Evolutionary conservation across 371 early-diverging fungal species (phyloP).

Genomic region (Phascolomyces articulosus): DNA sequence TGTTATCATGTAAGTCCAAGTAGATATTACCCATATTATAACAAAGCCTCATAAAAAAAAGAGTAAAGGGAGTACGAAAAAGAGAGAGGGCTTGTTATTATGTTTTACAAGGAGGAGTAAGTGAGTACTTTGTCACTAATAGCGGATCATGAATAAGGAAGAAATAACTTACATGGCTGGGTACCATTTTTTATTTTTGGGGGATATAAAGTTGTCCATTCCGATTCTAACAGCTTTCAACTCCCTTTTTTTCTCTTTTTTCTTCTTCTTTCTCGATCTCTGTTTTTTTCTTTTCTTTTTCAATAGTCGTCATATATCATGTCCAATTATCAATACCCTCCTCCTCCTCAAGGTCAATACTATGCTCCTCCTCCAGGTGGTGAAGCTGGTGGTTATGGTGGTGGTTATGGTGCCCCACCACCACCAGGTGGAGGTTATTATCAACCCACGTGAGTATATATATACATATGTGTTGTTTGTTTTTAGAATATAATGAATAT

Average conservation of each 20-base stretch:
- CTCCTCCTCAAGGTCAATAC: slow-evolving; percentile 22
- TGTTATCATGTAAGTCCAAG: no score
- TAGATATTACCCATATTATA: no score
- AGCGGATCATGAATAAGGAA: background rate
- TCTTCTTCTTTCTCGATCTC: background rate
- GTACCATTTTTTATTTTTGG: no score
- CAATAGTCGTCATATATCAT: background rate
- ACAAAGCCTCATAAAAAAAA: no score
- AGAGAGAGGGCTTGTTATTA: no score
- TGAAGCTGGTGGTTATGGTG: background rate
- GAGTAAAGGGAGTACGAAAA: no score
- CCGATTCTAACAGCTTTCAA: no score
- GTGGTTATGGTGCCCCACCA: slow-evolving; percentile 7
- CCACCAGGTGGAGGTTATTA: slow-evolving; percentile 20
- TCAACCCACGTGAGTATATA: slow-evolving; percentile 22
- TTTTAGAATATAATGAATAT: background rate
- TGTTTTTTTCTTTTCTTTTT: slow-evolving; percentile 13
- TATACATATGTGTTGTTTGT: background rate
- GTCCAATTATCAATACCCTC: slow-evolving; percentile 22
- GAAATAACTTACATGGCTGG: background rate
- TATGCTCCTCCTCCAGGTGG: slow-evolving; percentile 8
- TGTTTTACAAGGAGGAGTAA: no score
- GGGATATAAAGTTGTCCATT: no score
- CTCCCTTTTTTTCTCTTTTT: background rate
- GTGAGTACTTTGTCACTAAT: background rate